Base-by-base conservation (phyloP, 768 basidiomycete genomes). In the Boletus subcaerulescens region DNA sequence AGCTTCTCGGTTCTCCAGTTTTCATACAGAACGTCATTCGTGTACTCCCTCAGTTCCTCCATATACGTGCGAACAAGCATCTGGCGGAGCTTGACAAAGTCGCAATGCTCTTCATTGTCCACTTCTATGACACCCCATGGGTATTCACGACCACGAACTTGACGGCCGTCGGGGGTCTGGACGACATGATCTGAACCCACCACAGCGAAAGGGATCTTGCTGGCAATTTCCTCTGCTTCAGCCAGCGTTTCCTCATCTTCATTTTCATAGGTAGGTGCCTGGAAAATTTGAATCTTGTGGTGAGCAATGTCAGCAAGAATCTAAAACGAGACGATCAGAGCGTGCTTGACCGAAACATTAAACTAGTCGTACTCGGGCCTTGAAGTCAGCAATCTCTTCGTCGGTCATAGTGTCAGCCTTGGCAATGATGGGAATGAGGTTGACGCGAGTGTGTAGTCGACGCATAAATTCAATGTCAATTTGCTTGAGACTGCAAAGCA, bases 381-480 rank as follows among this genome's bases (percentile, higher is more conserved):
- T 99, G 83, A 98, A 98, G 48, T 89, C 81, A 9, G 80, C 75
- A 61, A 98, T 84, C 74, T 98, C 97, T 61, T 98, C 94, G 64
- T 98, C 95, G 13, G 97, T 98, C 76, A 99, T 71, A 32, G 97
- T 98, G 71, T 99, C 97, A 10, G 93, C 87, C 77, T 99, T 99
- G 57, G 97, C 97, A 65, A 99, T 98, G 69, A 99, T 84, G 53
- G 97, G 97, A 62, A 99, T 98, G 63, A 99, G 78, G 77, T 99
- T 99, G 76, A 99, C 97, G 72, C 91, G 93, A 62, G 89, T 93
- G 73, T 98, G 95, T 39, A 99, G 84, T 62, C 94, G 82, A 60
- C 93, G 87, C 97, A 99, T 98, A 74, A 98, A 97, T 73, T 98
- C 97, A 57, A 99, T 91, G 72, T 99, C 97, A 66, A 99, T 89